Percentiles rank a stretch among this genome's conserved stretches.
phyloP scores from a whole-genome alignment of 495 filamentous ascomycete genomes.

The Antarctomyces pellizariae region DNA sequence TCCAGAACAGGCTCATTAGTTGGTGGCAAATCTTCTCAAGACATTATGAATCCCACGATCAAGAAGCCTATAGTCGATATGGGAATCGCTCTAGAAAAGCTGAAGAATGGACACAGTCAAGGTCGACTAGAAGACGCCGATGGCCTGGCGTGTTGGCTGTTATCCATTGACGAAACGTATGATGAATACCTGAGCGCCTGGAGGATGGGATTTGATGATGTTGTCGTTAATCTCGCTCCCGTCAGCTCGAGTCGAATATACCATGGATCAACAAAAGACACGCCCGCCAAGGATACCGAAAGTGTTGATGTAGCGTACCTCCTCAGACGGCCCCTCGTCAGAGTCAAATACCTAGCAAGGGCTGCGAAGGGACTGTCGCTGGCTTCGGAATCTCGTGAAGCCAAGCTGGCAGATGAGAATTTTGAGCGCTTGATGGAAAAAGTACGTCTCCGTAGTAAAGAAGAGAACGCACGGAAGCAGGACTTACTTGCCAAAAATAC shows the following conservation, averaged over 20 bases:
- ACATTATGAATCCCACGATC: slow-evolving; percentile 34
- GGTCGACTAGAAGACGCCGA: slow-evolving; percentile 49
- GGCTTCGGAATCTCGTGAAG: slow-evolving; percentile 12
- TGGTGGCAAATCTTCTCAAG: no score
- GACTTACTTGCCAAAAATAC: slow-evolving; percentile 75
- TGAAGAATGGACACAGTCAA: slow-evolving; percentile 56
- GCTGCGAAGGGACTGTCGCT: slow-evolving; percentile 41
- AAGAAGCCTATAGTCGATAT: slow-evolving; percentile 85
- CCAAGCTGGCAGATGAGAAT: slow-evolving; percentile 12
- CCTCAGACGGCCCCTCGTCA: slow-evolving; percentile 67
- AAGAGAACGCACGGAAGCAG: slow-evolving; percentile 69
- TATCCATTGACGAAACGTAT: slow-evolving; percentile 53
- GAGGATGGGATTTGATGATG: slow-evolving; percentile 85
- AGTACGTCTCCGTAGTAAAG: slow-evolving; percentile 53
- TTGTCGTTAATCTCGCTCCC: slow-evolving; percentile 80
- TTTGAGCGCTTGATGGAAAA: slow-evolving; percentile 55
- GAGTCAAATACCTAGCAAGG: slow-evolving; percentile 71
- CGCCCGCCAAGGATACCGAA: slow-evolving; percentile 34
- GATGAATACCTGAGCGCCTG: slow-evolving; percentile 73
- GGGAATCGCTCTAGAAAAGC: slow-evolving; percentile 69
- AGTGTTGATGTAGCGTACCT: slow-evolving; percentile 88
- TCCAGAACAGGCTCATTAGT: slow-evolving; percentile 43
- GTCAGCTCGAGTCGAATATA: slow-evolving; percentile 22
- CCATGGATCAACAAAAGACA: slow-evolving; percentile 17
- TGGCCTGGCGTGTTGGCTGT: slow-evolving; percentile 57